Base-by-base conservation (phyloP, 2,329 filamentous ascomycete species). In the Mollisia scopiformis region DNA sequence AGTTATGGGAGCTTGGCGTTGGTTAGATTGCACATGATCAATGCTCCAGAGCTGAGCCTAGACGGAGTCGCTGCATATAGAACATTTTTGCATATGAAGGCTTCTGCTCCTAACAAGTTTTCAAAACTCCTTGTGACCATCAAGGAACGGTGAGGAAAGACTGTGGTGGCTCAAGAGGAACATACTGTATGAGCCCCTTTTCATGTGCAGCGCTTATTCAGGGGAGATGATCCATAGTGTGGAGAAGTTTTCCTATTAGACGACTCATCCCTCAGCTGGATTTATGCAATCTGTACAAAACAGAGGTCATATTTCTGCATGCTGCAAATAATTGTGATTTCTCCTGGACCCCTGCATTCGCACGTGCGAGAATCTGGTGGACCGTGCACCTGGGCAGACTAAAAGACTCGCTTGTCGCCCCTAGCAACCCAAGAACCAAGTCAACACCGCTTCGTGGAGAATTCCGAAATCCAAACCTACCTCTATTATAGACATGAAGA, bases 401-500 rank as follows among this genome's bases (percentile, higher is more conserved):
- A 28, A 25, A 27, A 28, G n/a, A n/a, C 23, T 7, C 33, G 52
- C n/a, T 55, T 43, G 52, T 25, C 28, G 31, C n/a, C n/a, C n/a
- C n/a, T 43, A 35, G 21, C 58, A 63, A 58, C 61, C n/a, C 14
- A 19, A 33, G 43, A 31, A 53, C 49, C 37, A n/a, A 39, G 49
- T 46, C 50, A 61, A 59, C 39, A 62, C 35, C 59, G 11, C 25
- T 53, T 33, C 37, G 52, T 27, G 37, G 31, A 39, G 51, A 39
- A 30, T n/a, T 28, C 37, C 25, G 19, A 28, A 19, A 25, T 25
- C 21, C 19, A 31, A 53, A 46, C 59, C n/a, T n/a, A n/a, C n/a
- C n/a, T 63, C 55, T 57, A 61, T 57, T 59, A 56, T 58, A 47
- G 58, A 57, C 54, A 68, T 65, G 60, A 61, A 55, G 50, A 35